Base-by-base conservation (phyloP, 208 protist genomes). In the Crithidia bombi region DNA sequence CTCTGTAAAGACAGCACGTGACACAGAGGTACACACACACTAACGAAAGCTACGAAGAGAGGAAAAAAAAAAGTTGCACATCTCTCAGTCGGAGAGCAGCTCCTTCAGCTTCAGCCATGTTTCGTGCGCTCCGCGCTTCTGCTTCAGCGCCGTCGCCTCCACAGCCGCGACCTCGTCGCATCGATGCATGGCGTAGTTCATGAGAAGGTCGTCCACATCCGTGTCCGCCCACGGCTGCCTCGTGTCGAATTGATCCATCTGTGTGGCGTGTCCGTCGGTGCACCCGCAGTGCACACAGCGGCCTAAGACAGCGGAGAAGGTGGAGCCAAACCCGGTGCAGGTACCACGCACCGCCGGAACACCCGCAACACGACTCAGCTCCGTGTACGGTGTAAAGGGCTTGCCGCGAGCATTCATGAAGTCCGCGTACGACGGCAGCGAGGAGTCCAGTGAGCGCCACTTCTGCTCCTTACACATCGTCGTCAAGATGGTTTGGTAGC, bases 281-380 rank as follows among this genome's bases (percentile, higher is more conserved):
- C 69, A 80, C 21, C 85, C 86, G 64, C 87, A 93, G 64, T 82
- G 69, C 5, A 83, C 47, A 52, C 87, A 93, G 14, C 69, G 64
- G 7, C 82, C 78, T 0, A 83, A 65, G 5, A 61, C 54, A 15
- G 55, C 69, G 5, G 79, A 78, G 12, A 83, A 62, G 26, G 87
- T 92, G 6, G 87, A 91, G 64, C 84, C 86, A 65, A 92, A 85
- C 14, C 90, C 90, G 15, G 63, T 87, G 76, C 86, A 93, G 17
- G 83, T 90, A 33, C 87, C 90, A n/a, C 83, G 79, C 0, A 93
- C 47, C 23, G 86, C 85, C 17, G 90, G 79, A 19, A 92, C 81
- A 17, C 90, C 90, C 9, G 83, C 75, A 10, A 92, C 77, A 3
- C 17, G 46, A 52, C 73, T 85, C 32, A 95, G 79, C 72, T 87